Percentiles rank a stretch among this genome's conserved stretches.
These are phyloP conservation scores for Pulveroboletus sp. DNA, from an alignment of 768 basidiomycete species.

Conservation along the genomic window DNA sequence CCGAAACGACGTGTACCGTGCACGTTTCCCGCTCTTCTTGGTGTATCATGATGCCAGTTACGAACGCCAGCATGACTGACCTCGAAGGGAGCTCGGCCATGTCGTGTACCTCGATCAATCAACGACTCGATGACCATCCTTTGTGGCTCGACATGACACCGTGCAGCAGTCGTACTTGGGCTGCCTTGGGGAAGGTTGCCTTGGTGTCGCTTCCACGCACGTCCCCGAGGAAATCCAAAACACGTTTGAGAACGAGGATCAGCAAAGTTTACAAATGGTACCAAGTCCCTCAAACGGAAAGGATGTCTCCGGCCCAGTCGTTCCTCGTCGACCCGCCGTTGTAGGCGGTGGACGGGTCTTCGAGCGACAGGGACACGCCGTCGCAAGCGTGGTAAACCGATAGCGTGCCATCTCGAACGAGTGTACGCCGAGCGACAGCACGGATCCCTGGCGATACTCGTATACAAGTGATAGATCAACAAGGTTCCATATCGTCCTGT, in stretches of 20 bases:
- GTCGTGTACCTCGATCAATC: neutral
- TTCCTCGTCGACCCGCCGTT: neutral
- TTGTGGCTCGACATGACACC: too few species aligned
- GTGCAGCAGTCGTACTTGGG: too few species aligned
- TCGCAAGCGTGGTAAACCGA: too few species aligned
- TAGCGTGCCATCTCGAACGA: too few species aligned
- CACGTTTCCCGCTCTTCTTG: neutral
- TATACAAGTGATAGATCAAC: slow-evolving; percentile 6
- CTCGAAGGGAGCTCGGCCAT: slow-evolving; percentile 3
- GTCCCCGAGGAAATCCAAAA: neutral
- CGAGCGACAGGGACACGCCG: neutral
- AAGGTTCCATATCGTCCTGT: slow-evolving; percentile 38
- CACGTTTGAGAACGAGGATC: neutral
- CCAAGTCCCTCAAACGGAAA: neutral
- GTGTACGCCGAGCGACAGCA: too few species aligned
- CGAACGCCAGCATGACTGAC: neutral
- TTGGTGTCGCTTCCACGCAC: neutral
- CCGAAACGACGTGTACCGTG: neutral
- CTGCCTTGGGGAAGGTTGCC: neutral
- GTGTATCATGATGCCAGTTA: slow-evolving; percentile 2
- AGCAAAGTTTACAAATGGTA: neutral
- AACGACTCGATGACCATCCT: too few species aligned
- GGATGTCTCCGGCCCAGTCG: neutral
- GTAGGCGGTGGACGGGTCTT: neutral
- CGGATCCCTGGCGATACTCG: neutral